Evolutionary conservation across 2,329 filamentous ascomycete genomes (phyloP), one percentile per base, ranked within the genome.

Genomic region (Lachnellula hyalina): DNA sequence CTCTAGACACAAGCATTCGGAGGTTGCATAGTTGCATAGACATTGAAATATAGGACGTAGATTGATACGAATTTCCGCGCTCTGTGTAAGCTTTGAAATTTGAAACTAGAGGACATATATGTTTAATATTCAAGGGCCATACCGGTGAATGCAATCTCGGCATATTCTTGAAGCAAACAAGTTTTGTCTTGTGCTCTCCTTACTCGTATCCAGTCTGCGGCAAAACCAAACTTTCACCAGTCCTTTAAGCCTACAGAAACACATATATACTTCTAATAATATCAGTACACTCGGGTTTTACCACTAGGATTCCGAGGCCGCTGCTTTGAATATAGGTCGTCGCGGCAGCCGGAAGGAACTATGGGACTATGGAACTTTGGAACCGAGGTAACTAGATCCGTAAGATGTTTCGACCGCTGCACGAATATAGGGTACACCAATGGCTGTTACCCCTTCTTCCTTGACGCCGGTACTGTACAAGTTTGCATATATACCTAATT

Each of bases 151-250:
- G 5, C 46, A 17, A 48, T 48, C 28, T 51, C 17, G 49, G 8
- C 15, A 12, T 34, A 34, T n/a, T 14, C 28, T 23, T 45, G 36
- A 35, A n/a, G 17, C 7, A 12, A 34, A 12, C 14, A 49, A 50
- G 14, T 2, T 15, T 52, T 48, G 47, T 49, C 51, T 50, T 48
- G 51, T 56, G 48, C 36, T 41, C 40, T 49, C 44, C 46, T 49
- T 47, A 54, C 54, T 47, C 47, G 54, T 46, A 23, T 21, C 11
- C 48, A 44, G 2, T 41, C n/a, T 54, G 49, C 58, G 55, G 51
- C 51, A 54, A 53, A 56, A 51, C 21, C 23, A 28, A 41, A 49
- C 3, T 50, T 48, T 48, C 53, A 50, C 47, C 53, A 54, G 47
- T 48, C 32, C 14, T 15, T 49, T 49, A 23, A 54, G 55, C 42